These are phyloP conservation scores for Capsicum chinense DNA, from an alignment of 257 asterid genomes.

Conservation along the genomic window DNA sequence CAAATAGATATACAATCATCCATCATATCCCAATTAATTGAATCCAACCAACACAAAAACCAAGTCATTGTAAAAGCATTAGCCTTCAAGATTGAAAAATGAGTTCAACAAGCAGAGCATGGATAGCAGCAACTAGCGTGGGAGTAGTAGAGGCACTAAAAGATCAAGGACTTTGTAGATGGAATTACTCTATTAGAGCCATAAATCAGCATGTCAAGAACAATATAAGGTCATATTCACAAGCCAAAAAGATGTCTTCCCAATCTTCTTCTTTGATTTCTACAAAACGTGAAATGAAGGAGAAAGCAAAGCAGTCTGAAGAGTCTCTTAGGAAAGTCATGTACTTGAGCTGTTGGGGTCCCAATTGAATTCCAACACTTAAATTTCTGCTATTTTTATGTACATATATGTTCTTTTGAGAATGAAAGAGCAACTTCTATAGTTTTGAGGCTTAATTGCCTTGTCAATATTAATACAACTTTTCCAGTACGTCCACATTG, in stretches of 20 bases:
- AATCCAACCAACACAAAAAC: background rate
- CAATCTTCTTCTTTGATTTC: background rate
- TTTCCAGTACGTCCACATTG: background rate
- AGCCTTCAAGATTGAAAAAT: background rate
- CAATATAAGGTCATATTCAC: slow-evolving; percentile 25
- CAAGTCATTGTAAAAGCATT: background rate
- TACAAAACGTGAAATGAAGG: background rate
- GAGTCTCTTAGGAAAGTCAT: slow-evolving; percentile 43
- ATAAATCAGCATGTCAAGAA: slow-evolving; percentile 30
- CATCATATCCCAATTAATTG: background rate
- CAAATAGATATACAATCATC: background rate
- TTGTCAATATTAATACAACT: background rate
- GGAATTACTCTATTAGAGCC: slow-evolving; percentile 34
- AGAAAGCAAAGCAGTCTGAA: slow-evolving; percentile 26
- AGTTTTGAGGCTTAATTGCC: background rate
- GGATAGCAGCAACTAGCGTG: slow-evolving; percentile 34
- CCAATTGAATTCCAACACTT: slow-evolving; percentile 22
- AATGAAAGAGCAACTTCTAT: background rate
- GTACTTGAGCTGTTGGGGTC: slow-evolving; percentile 45
- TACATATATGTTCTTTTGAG: background rate
- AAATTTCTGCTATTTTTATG: background rate
- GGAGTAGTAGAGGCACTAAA: slow-evolving; percentile 40
- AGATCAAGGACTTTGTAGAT: slow-evolving; percentile 39
- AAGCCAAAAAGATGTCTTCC: slow-evolving; percentile 29
- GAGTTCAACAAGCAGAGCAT: slow-evolving; percentile 39